Conservation (phyloP, 1,139 yeast species). For the Nakaseomyces kungkrabaensis region DNA sequence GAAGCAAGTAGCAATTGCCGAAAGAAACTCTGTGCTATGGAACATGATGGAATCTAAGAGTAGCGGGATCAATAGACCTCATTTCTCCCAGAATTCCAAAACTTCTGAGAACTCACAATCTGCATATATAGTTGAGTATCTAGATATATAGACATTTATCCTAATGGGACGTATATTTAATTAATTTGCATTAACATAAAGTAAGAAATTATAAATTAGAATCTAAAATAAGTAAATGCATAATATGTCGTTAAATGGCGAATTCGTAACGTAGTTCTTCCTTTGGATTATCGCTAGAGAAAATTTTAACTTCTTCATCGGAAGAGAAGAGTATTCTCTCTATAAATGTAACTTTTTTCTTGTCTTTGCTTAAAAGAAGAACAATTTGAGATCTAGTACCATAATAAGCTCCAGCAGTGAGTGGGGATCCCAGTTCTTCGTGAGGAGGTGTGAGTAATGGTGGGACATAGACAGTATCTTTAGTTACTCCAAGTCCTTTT, state of each 20-base stretch:
- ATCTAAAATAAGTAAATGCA: neutral
- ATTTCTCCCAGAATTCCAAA: neutral
- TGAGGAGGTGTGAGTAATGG: constrained; percentile 34
- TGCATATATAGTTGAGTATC: constrained; percentile 3
- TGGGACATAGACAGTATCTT: constrained; percentile 63
- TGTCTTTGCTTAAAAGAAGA: constrained; percentile 42
- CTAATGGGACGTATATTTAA: neutral
- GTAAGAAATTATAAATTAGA: neutral
- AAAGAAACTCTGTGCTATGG: constrained; percentile 26
- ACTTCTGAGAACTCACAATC: constrained; percentile 1
- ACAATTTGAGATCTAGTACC: constrained; percentile 91
- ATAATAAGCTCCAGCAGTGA: constrained; percentile 44
- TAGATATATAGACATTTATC: neutral
- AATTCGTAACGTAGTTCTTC: constrained; percentile 14
- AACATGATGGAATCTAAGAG: constrained; percentile 22
- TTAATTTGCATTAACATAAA: constrained; percentile 3
- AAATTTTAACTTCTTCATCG: constrained; percentile 22
- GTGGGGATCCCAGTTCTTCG: constrained; percentile 30
- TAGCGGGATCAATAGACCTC: neutral
- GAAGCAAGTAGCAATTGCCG: constrained; percentile 23
- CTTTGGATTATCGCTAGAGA: constrained; percentile 15
- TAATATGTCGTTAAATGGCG: constrained; percentile 5
- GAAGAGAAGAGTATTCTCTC: constrained; percentile 36
- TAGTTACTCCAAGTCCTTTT: constrained; percentile 37
- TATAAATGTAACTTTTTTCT: constrained; percentile 37